Base-by-base conservation (phyloP, 257 asterid genomes). In the Scutellaria baicalensis region DNA sequence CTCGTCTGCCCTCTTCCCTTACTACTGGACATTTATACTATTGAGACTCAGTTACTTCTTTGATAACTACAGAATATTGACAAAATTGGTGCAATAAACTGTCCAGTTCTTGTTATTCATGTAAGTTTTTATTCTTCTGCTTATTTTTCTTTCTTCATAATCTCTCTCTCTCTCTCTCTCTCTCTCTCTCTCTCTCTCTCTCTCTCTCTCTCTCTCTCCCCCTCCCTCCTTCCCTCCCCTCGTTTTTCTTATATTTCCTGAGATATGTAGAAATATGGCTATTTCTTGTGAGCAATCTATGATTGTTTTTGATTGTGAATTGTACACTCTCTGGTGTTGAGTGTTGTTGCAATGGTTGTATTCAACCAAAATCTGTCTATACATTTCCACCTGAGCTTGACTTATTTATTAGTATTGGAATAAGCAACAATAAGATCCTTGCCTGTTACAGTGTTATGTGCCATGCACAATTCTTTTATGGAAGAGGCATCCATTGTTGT, bases 71-170 rank as follows among this genome's bases (percentile, higher is more conserved):
- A 95, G 99, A 95, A 95, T 77, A 84, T 95, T 71, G 99, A 92
- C 92, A 95, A 95, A 82, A 85, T 92, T 75, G 91, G 96, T 65
- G 69, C 84, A 13, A 76, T 95, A 65, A 82, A 88, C 74, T 92
- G 99, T 76, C 96, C 95, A 20, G 96, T 95, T 68, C 94, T 95
- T 54, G 95, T 95, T 72, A 91, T 91, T 82, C 99, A 95, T 80
- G 99, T 95, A 88, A 91, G 97, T 74, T 81, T 35, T 61, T 61
- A 55, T 52, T 44, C 75, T 23, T 59, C 43, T 36, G n/a, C 27
- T 68, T 60, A 10, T 61, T 60, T 21, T 33, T 17, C 11, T 39
- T 52, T 40, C 42, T 74, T 38, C 56, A 16, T 40, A 23, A 5
- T 48, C 12, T 39, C 58, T 23, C 17, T 38, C 27, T 44, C 63